Evolutionary conservation across 1,139 yeast genomes (phyloP).

Genomic region (Magnusiomyces tetraspermus): DNA sequence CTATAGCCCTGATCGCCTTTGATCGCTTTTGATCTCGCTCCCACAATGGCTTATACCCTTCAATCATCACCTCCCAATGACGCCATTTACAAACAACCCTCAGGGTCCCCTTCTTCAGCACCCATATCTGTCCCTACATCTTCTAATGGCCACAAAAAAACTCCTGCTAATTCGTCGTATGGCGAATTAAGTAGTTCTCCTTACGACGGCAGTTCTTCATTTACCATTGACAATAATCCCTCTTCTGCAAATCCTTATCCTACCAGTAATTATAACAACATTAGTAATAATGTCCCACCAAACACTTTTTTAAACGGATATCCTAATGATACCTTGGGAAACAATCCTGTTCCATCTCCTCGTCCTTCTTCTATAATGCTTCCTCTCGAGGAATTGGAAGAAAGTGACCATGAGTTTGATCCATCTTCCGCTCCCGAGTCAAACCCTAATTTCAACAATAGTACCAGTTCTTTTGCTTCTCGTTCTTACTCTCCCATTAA

Average conservation of each 20-base stretch:
- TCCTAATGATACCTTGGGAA: neutral
- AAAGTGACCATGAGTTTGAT: constrained; percentile 8
- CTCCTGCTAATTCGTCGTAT: neutral
- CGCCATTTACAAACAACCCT: neutral
- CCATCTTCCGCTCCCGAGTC: neutral
- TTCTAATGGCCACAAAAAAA: neutral
- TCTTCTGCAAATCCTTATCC: neutral
- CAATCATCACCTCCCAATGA: neutral
- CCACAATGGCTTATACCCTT: neutral
- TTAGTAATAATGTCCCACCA: neutral
- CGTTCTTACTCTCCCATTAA: constrained; percentile 5
- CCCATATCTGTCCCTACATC: neutral
- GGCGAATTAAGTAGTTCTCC: neutral
- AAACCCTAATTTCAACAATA: no score
- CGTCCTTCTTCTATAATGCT: constrained; percentile 8
- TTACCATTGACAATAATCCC: neutral
- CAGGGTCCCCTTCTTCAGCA: neutral
- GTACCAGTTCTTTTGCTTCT: neutral
- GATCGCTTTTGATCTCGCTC: no score
- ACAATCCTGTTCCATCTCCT: neutral
- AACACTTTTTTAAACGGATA: neutral
- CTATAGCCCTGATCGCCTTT: no score
- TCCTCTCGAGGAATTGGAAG: constrained; percentile 14
- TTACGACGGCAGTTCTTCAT: neutral
- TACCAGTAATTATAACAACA: no score